Evolutionary conservation across 139 green algal genomes (phyloP), one percentile per base, ranked within the genome.

Genomic region (Coelastrella sp.): DNA sequence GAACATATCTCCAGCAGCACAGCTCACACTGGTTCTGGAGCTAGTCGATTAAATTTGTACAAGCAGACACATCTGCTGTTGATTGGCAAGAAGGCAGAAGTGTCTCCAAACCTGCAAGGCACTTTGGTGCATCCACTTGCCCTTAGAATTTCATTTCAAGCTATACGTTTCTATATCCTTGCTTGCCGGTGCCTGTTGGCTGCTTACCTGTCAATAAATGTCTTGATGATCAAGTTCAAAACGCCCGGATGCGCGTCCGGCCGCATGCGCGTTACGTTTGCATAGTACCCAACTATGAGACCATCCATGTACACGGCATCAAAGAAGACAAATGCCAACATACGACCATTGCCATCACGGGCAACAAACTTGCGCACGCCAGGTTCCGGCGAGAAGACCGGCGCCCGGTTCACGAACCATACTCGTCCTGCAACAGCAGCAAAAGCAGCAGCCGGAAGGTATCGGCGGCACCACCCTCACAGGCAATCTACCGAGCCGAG

Each of bases 291-390:
- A 4, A 87, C 65, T 7, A 88, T 17, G 6, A 12, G 6, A 7
- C 70, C 20, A 14, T 1, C 35, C 70, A 73, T 72, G 4, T 14
- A 82, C 66, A 89, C 70, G 7, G 56, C 70, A 35, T 89, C 84
- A 73, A 68, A 83, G 84, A 82, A 81, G 10, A 89, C 70, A n/a
- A 83, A 82, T 25, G 11, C 70, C 49, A 83, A n/a, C 84, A 89
- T 79, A 0, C 20, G 35, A 8, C 84, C 72, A 6, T 3, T 25
- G 10, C 14, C 19, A 10, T 89, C 84, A 24, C 84, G 56, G 9
- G 84, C 84, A 8, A 63, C 27, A 22, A 88, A 72, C 56, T 75
- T 89, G n/a, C 68, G 84, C 57, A 82, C 84, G 14, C 70, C 68
- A 25, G 70, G 56, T 57, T 89, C 84, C 7, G 56, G 70, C 6